Conservation (phyloP, 306 rosid species). For the Sicyos baderoa region DNA sequence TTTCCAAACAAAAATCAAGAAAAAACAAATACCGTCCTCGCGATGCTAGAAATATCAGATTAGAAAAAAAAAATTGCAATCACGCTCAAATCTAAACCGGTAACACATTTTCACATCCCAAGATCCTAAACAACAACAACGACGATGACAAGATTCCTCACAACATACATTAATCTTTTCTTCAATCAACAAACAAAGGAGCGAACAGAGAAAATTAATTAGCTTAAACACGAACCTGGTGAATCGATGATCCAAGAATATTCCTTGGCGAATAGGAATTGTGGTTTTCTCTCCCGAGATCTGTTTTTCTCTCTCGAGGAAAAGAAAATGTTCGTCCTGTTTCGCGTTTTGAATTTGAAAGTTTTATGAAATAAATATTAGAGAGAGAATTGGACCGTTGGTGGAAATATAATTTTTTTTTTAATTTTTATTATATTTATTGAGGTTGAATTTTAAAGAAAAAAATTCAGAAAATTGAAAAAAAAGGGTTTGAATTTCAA, state of each 20-base stretch:
- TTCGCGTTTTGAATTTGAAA: constrained; percentile 7
- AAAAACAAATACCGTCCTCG: background rate
- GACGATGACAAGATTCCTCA: background rate
- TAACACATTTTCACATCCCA: background rate
- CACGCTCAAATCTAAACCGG: background rate
- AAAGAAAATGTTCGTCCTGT: constrained; percentile 4
- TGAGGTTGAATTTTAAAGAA: too few relatives aligned
- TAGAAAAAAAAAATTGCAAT: background rate
- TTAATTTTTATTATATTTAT: background rate
- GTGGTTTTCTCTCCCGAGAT: background rate
- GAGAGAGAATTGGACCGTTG: constrained; percentile 12
- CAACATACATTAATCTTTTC: background rate
- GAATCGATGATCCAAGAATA: background rate
- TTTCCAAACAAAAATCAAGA: background rate
- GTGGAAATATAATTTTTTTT: background rate
- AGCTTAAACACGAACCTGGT: background rate
- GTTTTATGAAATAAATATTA: background rate
- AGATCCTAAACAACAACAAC: background rate
- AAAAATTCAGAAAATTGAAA: background rate
- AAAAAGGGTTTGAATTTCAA: background rate
- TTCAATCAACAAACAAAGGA: background rate
- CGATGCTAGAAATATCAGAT: background rate
- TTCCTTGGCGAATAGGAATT: background rate
- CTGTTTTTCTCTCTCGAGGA: background rate
- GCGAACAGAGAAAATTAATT: background rate